Evolutionary conservation across 1,139 yeast genomes (phyloP).

Genomic region (Meyerozyma sp.): DNA sequence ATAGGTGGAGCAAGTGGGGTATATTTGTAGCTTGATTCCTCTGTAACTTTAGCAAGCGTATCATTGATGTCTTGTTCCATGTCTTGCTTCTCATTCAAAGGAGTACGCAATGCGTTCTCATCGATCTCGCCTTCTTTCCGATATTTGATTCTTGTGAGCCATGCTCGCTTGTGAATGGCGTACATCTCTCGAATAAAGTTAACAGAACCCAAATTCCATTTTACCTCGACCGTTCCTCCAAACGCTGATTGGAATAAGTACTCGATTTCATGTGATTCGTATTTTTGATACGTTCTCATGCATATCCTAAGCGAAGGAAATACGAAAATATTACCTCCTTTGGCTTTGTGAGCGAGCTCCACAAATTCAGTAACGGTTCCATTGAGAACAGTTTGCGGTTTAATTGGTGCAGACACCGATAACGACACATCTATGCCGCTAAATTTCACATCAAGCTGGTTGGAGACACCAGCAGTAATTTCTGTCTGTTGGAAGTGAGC

Average conservation of each 20-base stretch:
- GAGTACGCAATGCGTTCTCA: conserved; percentile 13
- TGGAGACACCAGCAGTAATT: conserved; percentile 42
- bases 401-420: conserved; percentile 45
- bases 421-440: conserved; percentile 62
- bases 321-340: conserved; percentile 75
- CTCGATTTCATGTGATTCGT: conserved; percentile 48
- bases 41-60: conserved; percentile 59
- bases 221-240: conserved; percentile 84
- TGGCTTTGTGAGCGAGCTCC: conserved; percentile 50
- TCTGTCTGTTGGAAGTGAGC: conserved; percentile 61
- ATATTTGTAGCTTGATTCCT: conserved; percentile 55
- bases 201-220: conserved; percentile 94
- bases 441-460: conserved; percentile 47
- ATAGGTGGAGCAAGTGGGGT: conserved; percentile 67
- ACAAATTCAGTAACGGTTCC: conserved; percentile 54
- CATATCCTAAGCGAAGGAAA: conserved; percentile 72
- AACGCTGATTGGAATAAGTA: conserved; percentile 66
- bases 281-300: conserved; percentile 70
- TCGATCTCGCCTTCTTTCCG: conserved; percentile 13
- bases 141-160: conserved; percentile 32
- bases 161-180: conserved; percentile 49
- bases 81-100: conserved; percentile 15
- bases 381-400: conserved; percentile 37
- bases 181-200: conserved; percentile 87
- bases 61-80: conserved; percentile 49